Conservation (phyloP, 78 protist species). For the Dictyostelium purpureum region DNA sequence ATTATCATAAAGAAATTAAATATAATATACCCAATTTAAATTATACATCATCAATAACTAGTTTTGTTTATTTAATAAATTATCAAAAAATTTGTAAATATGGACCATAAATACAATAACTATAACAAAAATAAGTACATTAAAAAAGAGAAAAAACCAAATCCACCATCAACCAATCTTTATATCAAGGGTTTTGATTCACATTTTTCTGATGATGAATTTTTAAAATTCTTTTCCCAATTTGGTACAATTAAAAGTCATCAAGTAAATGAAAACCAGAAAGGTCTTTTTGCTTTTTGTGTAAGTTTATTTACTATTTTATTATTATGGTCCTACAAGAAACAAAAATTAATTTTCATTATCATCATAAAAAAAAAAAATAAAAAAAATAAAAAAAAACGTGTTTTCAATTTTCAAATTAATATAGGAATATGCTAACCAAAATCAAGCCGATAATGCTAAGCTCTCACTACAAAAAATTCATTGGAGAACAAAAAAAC, state of each 20-base stretch:
- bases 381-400: background rate
- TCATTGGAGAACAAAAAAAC: background rate
- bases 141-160: background rate
- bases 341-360: background rate
- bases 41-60: no score
- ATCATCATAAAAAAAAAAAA: no score
- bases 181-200: background rate
- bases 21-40: no score
- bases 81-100: no score
- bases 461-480: background rate
- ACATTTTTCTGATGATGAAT: conserved; percentile 1
- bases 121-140: background rate
- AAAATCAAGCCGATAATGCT: background rate
- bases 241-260: conserved; percentile 27
- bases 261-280: background rate
- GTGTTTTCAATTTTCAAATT: background rate
- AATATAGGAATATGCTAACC: background rate
- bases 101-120: no score
- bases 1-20: no score
- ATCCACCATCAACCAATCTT: background rate
- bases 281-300: conserved; percentile 15
- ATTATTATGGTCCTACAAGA: background rate
- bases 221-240: background rate
- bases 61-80: no score
- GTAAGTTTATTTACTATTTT: conserved; percentile 12